These are phyloP conservation scores for Teratosphaeria gauchensis DNA, from an alignment of 2,329 filamentous ascomycete genomes.

Conservation along the genomic window DNA sequence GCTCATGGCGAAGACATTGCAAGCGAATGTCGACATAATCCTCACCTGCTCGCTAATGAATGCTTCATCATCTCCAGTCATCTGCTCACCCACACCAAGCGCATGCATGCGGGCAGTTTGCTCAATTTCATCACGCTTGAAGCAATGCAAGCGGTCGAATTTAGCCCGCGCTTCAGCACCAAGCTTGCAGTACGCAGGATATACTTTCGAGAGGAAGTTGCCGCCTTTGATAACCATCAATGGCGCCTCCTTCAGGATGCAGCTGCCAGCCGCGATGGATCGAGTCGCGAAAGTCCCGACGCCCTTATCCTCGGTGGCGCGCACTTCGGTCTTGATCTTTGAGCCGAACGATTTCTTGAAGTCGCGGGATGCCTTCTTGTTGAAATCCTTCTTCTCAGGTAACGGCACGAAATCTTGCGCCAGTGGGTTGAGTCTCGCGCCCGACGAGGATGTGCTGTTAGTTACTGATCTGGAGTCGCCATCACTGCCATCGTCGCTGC, in stretches of 20 bases:
- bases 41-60: conserved; percentile 9
- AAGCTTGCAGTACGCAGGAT: conserved; percentile 11
- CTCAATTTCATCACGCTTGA: conserved; percentile 11
- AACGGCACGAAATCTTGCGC: background rate
- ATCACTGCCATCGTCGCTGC: conserved; percentile 2
- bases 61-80: conserved; percentile 3
- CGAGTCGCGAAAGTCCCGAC: conserved; percentile 16
- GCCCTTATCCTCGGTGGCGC: conserved; percentile 12
- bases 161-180: conserved; percentile 5
- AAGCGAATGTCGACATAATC: conserved; percentile 18
- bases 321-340: conserved; percentile 8
- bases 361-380: background rate
- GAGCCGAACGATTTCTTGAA: background rate
- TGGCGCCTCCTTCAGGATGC: conserved; percentile 17
- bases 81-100: conserved; percentile 3
- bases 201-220: background rate
- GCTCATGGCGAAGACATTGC: conserved; percentile 15
- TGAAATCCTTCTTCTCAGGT: background rate
- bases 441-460: background rate
- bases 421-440: background rate
- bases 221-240: conserved; percentile 9
- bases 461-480: background rate
- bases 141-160: conserved; percentile 13
- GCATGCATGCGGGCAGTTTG: conserved; percentile 8
- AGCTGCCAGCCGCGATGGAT: conserved; percentile 14